These are phyloP conservation scores for Aspergillus campestris DNA, from an alignment of 495 filamentous ascomycete genomes.

Conservation along the genomic window DNA sequence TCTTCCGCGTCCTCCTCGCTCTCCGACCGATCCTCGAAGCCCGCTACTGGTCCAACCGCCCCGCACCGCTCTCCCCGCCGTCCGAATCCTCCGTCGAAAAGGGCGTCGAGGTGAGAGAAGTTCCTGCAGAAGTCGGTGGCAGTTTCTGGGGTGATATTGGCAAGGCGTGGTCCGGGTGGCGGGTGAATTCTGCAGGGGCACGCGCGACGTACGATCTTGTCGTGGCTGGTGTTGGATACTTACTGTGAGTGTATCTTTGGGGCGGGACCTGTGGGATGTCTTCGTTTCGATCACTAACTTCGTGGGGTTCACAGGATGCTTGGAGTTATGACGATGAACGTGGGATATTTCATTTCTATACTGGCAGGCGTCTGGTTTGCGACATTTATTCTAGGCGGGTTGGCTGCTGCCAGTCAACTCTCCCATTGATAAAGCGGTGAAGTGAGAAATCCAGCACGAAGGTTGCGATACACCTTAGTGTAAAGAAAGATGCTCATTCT, in stretches of 20 bases:
- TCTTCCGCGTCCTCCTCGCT: slow-evolving; percentile 19
- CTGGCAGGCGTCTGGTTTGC: slow-evolving; percentile 20
- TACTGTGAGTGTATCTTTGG: slow-evolving; percentile 11
- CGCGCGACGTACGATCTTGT: slow-evolving; percentile 17
- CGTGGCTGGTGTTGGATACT: slow-evolving; percentile 18
- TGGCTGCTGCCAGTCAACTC: slow-evolving; percentile 18
- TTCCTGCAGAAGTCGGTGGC: no score
- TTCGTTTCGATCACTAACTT: not conserved
- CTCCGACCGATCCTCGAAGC: slow-evolving; percentile 16
- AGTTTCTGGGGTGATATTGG: slow-evolving; percentile 8
- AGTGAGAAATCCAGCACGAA: no score
- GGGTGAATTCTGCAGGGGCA: slow-evolving; percentile 16
- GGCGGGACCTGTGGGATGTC: not conserved
- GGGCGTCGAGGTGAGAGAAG: no score
- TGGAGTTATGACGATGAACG: slow-evolving; percentile 28
- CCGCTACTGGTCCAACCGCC: slow-evolving; percentile 15
- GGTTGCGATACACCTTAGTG: no score
- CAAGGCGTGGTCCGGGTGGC: slow-evolving; percentile 20
- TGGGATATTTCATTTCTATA: slow-evolving; percentile 23
- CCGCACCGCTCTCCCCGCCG: not conserved
- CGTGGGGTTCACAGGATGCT: slow-evolving; percentile 15
- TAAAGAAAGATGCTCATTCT: no score
- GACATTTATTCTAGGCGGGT: slow-evolving; percentile 24
- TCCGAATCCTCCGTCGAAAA: not conserved
- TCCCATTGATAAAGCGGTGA: slow-evolving; percentile 11